Conservation (phyloP, 305 asterid genomes). For the Fraxinus latifolia region DNA sequence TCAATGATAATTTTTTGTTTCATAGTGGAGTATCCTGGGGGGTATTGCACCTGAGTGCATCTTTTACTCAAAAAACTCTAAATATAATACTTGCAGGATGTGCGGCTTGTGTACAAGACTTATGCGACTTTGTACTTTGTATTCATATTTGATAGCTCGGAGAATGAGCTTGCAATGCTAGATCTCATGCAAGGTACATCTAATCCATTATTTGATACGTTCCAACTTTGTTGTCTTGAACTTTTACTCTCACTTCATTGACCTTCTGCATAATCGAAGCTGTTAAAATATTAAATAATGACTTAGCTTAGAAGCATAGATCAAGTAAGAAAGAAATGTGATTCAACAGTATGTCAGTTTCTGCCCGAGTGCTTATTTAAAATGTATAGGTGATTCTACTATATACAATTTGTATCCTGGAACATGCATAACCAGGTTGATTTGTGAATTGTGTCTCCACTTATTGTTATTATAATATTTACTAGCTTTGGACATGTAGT, state of each 20-base stretch:
- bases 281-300: neutral
- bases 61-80: neutral
- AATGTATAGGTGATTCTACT: neutral
- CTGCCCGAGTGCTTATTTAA: neutral
- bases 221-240: neutral
- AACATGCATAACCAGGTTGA: neutral
- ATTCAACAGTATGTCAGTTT: neutral
- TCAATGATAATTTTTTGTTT: neutral
- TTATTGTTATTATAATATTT: neutral
- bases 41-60: neutral
- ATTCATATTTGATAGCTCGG: conserved; percentile 72
- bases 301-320: neutral
- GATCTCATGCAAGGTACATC: conserved; percentile 94
- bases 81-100: conserved; percentile 53
- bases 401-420: neutral
- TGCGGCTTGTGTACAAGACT: conserved; percentile 77
- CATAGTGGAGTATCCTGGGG: neutral
- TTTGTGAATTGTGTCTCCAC: neutral
- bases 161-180: conserved; percentile 92
- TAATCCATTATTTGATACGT: conserved; percentile 13
- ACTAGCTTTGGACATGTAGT: neutral
- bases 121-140: conserved; percentile 81
- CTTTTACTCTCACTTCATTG: neutral
- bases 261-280: neutral
- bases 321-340: neutral